Percentiles rank a stretch among this genome's conserved stretches.
These are phyloP conservation scores for Hygrophorus russula DNA, from an alignment of 768 basidiomycete species.

Conservation along the genomic window DNA sequence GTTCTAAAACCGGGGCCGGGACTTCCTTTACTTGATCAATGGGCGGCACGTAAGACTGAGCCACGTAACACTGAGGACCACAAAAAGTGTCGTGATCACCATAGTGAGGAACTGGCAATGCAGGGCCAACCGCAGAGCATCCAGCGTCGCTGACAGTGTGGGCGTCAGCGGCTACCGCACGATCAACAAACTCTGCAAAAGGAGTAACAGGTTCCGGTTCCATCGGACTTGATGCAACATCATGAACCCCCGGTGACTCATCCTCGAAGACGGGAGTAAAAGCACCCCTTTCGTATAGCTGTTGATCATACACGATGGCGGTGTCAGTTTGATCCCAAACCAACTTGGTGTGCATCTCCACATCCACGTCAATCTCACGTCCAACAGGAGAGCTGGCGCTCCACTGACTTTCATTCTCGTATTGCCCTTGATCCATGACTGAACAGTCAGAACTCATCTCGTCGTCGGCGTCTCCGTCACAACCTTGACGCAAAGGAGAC, in stretches of 20 bases:
- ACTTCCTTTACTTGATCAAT: conserved; percentile 24
- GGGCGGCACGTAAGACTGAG: neutral
- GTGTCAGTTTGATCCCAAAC: neutral
- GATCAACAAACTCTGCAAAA: conserved; percentile 67
- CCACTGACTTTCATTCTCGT: conserved; percentile 28
- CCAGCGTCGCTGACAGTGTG: neutral
- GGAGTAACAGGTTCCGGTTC: conserved; percentile 71
- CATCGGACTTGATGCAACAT: conserved; percentile 54
- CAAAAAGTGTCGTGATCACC: conserved; percentile 9
- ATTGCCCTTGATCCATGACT: conserved; percentile 20
- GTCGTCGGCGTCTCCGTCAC: conserved; percentile 28
- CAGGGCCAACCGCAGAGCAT: conserved; percentile 6
- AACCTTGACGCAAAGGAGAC: conserved; percentile 5
- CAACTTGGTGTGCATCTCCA: conserved; percentile 8
- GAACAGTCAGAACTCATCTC: conserved; percentile 32
- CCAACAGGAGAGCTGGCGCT: conserved; percentile 18
- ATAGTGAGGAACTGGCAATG: conserved; percentile 1
- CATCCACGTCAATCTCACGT: conserved; percentile 16
- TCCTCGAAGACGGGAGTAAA: conserved; percentile 61
- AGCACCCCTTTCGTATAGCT: conserved; percentile 28
- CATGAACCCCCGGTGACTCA: conserved; percentile 47
- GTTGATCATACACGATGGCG: conserved; percentile 10
- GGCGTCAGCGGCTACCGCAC: conserved; percentile 41
- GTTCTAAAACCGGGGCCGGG: conserved; percentile 28
- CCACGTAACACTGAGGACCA: conserved; percentile 12